Evolutionary conservation across 78 protist species (phyloP).

Genomic region (Dictyostelium intermedium): DNA sequence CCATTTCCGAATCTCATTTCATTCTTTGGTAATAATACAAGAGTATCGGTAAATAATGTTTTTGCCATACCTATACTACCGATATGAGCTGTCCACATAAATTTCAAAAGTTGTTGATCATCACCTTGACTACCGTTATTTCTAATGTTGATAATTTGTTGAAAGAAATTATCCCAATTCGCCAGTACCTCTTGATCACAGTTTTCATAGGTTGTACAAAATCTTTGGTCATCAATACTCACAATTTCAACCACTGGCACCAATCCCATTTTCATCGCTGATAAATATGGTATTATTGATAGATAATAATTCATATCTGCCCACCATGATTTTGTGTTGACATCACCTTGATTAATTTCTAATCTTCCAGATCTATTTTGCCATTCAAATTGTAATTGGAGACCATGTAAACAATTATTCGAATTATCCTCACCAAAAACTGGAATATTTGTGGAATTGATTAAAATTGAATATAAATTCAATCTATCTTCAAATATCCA

Average conservation of each 20-base stretch:
- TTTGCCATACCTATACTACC: background rate
- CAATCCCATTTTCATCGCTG: slow-evolving; percentile 4
- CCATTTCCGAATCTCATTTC: slow-evolving; percentile 48
- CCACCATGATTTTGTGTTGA: slow-evolving; percentile 36
- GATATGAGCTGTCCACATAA: slow-evolving; percentile 67
- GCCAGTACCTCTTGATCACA: background rate
- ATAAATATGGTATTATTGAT: slow-evolving; percentile 40
- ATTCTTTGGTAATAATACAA: background rate
- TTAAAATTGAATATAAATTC: background rate
- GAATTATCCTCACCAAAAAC: slow-evolving; percentile 7
- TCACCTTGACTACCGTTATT: background rate
- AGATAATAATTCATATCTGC: slow-evolving; percentile 61
- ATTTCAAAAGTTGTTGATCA: background rate
- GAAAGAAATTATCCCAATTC: slow-evolving; percentile 17
- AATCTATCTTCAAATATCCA: slow-evolving; percentile 17
- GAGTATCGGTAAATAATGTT: background rate
- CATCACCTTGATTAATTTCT: background rate
- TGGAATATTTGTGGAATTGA: slow-evolving; percentile 1
- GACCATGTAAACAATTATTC: slow-evolving; percentile 36
- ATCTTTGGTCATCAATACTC: background rate
- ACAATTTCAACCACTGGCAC: slow-evolving; percentile 20
- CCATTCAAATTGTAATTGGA: slow-evolving; percentile 40
- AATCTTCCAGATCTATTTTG: slow-evolving; percentile 45
- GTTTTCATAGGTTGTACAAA: background rate
- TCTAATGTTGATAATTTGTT: background rate